Evolutionary conservation across 352 stramenopile genomes (phyloP), one percentile per base, ranked within the genome.

Genomic region (Phytophthora litchii): DNA sequence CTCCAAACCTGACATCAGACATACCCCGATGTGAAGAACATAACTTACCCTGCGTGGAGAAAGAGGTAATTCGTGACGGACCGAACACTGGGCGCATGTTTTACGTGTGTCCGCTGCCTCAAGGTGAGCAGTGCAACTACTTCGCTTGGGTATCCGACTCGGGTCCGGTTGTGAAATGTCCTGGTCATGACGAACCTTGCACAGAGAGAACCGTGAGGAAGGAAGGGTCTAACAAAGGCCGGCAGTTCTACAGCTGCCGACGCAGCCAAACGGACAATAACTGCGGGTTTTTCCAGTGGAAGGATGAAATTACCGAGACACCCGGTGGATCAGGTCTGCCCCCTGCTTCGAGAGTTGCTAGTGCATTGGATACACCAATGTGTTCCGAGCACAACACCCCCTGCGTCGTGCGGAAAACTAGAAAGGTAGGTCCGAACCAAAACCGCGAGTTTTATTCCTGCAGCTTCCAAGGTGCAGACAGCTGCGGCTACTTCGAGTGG

Each of bases 391-490:
- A 92, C 35, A 54, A 73, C 25, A 46, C 58, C 0, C 53, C 52
- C 6, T 89, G 84, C 42, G 73, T 75, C 20, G 42, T 75, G 11
- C 78, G 82, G 38, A 84, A 52, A 42, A 76, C 67, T 20, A 47
- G 66, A 57, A 85, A 89, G 62, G 35, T 54, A 25, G 71, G 80
- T 20, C 65, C 71, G 4, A 98, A 98, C 61, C 85, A 92, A 45
- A 88, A 92, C 47, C 82, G 93, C n/a, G 88, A 97, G 60, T 98
- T 98, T 73, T 98, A 92, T 67, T 78, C 82, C 11, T 98, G 95
- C 70, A 85, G 80, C 7, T 80, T 87, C 14, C 80, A 88, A 1
- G 76, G 67, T 21, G 64, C 66, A 23, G 87, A 96, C 14, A 91
- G 84, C 46, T 74, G 65, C 17, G 65, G 65, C 27, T 74, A 61